Base-by-base conservation (phyloP, 1,284 basidiomycete genomes). In the Ceratobasidium sp. region DNA sequence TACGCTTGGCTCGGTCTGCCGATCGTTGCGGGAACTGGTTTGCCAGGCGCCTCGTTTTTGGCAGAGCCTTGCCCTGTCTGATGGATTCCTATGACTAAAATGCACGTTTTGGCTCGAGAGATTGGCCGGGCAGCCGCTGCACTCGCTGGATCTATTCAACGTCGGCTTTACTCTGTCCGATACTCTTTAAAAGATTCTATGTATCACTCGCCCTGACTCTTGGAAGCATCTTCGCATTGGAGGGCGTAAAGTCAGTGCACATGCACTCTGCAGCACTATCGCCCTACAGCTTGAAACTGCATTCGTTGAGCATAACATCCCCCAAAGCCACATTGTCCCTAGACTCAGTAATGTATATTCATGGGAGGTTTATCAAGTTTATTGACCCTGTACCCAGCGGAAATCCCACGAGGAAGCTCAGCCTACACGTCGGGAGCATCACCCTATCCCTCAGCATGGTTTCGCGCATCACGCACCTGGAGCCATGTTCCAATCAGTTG, bases 91-190 rank as follows among this genome's bases (percentile, higher is more conserved):
- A n/a, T 3, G n/a, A 3, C 40, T 27, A 15, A 60, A 60, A 29
- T 31, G 42, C 12, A 27, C 57, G 13, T 60, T 60, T 47, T 60
- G 57, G 57, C 29, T 60, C 17, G 57, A 60, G 5, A 40, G 57
- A 17, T 27, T 60, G 42, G 40, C 5, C 22, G 57, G 43, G 29
- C 29, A 32, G 4, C 25, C 42, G 22, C 34, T 60, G 57, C 34
- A 60, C 22, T 60, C 57, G 22, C 38, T 60, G 5, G 17, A 22
- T 10, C 31, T 60, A 29, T 20, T 60, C 22, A 42, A 43, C 22
- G 22, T 47, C 45, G 13, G 13, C 10, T 22, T 22, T 7, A 20
- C 10, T 20, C 7, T 20, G 8, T 12, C n/a, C 7, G 10, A 8
- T 7, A 47, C 7, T 8, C n/a, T 47, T 12, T 12, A 22, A 20